These are phyloP conservation scores for Claviceps maximensis DNA, from an alignment of 2,329 filamentous ascomycete species.

Conservation along the genomic window DNA sequence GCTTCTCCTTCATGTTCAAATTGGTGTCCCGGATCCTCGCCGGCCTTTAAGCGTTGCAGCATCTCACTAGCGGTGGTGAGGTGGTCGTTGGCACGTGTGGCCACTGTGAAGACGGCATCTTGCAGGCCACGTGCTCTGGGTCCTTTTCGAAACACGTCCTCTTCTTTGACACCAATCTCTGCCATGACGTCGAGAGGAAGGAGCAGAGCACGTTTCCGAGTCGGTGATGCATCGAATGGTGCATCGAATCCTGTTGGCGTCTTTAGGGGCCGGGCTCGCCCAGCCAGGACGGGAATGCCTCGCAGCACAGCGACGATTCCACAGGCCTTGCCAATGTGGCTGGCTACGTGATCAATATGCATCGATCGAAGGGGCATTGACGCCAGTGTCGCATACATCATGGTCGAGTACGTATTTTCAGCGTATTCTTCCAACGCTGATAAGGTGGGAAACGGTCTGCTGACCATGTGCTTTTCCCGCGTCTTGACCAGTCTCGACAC, in stretches of 20 bases:
- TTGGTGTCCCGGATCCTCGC: conserved; percentile 65
- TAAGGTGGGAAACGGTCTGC: conserved; percentile 65
- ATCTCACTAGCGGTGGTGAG: conserved; percentile 88
- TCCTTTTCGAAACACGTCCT: conserved; percentile 75
- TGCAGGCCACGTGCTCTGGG: conserved; percentile 66
- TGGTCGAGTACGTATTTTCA: conserved; percentile 86
- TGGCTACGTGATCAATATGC: conserved; percentile 82
- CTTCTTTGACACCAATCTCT: conserved; percentile 65
- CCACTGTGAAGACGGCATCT: conserved; percentile 84
- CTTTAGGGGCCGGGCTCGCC: conserved; percentile 40
- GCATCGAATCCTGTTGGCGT: conserved; percentile 27
- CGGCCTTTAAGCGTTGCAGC: conserved; percentile 64
- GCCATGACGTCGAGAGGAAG: conserved; percentile 87
- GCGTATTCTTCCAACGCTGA: conserved; percentile 72
- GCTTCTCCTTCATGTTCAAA: conserved; percentile 79
- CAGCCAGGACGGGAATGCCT: conserved; percentile 77
- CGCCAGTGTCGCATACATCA: conserved; percentile 79
- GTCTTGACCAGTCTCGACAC: conserved; percentile 65
- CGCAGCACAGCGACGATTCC: conserved; percentile 80
- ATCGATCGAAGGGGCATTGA: conserved; percentile 67
- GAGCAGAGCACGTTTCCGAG: conserved; percentile 45
- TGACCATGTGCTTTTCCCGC: conserved; percentile 70
- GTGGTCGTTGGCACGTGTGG: conserved; percentile 89
- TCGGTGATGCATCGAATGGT: conserved; percentile 22
- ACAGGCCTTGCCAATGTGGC: conserved; percentile 86